phyloP scores from a whole-genome alignment of 345 rosid species.

The Linum usitatissimum region DNA sequence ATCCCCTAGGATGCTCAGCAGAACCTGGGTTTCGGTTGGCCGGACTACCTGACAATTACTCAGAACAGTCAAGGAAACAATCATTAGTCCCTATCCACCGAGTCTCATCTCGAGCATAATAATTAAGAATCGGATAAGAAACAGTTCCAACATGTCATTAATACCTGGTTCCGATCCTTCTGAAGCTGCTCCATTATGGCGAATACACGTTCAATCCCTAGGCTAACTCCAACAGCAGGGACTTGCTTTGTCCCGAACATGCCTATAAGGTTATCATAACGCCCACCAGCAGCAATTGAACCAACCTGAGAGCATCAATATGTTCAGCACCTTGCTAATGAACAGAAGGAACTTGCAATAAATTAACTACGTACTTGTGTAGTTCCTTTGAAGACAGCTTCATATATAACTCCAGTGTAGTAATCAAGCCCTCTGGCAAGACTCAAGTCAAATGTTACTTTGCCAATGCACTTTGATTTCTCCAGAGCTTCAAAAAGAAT shows the following conservation, averaged over 20 bases:
- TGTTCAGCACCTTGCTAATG: not conserved
- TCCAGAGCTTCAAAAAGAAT: slow-evolving; percentile 79
- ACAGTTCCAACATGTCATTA: not conserved
- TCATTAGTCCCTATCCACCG: not conserved
- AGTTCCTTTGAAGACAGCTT: slow-evolving; percentile 74
- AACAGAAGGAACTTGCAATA: not conserved
- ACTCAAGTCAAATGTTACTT: slow-evolving; percentile 86
- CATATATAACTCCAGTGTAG: slow-evolving; percentile 90
- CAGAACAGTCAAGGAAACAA: not conserved
- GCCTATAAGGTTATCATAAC: slow-evolving; percentile 85
- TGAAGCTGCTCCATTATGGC: slow-evolving; percentile 70
- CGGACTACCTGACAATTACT: slow-evolving; percentile 36
- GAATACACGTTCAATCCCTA: slow-evolving; percentile 86
- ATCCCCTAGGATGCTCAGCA: slow-evolving; percentile 51
- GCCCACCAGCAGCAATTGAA: slow-evolving; percentile 87
- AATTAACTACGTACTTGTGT: slow-evolving; percentile 44
- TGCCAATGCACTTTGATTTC: slow-evolving; percentile 58
- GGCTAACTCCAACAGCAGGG: slow-evolving; percentile 90
- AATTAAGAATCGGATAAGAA: not conserved
- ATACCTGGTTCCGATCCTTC: slow-evolving; percentile 56
- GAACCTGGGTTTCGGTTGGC: slow-evolving; percentile 66
- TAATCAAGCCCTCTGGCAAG: slow-evolving; percentile 99
- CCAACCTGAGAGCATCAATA: slow-evolving; percentile 57
- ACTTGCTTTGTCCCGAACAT: slow-evolving; percentile 83
- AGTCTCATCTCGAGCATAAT: not conserved